phyloP scores from a whole-genome alignment of 139 green algal genomes.

The Mesostigma viride region DNA sequence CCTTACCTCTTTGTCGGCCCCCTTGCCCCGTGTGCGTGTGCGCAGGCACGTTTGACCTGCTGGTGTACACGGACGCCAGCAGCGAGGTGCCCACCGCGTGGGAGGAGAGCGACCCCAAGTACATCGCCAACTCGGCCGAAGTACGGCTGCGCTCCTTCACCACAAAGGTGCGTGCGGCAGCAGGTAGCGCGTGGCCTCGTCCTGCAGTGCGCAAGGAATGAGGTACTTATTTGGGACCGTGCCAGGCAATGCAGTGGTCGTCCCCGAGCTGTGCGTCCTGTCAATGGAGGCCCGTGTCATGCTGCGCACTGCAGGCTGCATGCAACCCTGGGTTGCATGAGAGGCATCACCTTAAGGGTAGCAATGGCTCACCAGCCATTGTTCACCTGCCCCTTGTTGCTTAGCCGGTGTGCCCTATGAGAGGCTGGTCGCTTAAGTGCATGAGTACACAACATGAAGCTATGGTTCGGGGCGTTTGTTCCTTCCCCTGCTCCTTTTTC shows the following conservation, averaged over 20 bases:
- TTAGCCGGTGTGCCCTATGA: too few species aligned
- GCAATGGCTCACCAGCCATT: too few species aligned
- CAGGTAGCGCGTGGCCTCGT: not conserved
- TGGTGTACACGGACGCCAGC: slow-evolving; percentile 74
- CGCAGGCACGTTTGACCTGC: slow-evolving; percentile 82
- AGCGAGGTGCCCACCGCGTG: slow-evolving; percentile 67
- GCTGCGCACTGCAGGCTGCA: not conserved
- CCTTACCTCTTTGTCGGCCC: too few species aligned
- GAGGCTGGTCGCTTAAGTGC: too few species aligned
- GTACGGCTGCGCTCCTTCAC: slow-evolving; percentile 80
- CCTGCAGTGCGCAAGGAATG: not conserved
- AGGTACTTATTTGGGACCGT: not conserved
- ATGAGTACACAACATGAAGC: too few species aligned
- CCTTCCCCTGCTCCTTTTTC: too few species aligned
- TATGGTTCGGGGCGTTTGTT: too few species aligned
- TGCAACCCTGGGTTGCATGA: not conserved
- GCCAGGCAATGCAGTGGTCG: not conserved
- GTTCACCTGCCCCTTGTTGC: too few species aligned
- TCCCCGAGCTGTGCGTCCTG: not conserved
- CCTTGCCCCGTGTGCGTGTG: too few species aligned
- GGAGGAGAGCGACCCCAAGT: slow-evolving; percentile 77
- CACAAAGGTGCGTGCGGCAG: slow-evolving; percentile 50
- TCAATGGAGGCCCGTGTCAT: not conserved
- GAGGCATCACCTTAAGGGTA: too few species aligned
- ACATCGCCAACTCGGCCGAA: slow-evolving; percentile 64